These are phyloP conservation scores for Lanmaoa rubissima DNA, from an alignment of 768 basidiomycete genomes.

Conservation along the genomic window DNA sequence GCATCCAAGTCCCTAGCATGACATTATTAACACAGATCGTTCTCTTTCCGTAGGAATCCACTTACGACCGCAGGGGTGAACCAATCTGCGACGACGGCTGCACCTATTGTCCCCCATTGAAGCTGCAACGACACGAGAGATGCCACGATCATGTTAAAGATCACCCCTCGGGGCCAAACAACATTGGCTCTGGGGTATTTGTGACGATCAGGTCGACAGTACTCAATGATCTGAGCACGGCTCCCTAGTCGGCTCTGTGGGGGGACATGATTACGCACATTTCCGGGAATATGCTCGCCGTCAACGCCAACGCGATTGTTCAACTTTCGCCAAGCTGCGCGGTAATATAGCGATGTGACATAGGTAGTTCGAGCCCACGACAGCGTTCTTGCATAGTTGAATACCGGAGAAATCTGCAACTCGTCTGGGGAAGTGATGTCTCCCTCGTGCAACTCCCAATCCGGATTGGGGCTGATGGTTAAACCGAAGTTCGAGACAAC, in stretches of 20 bases:
- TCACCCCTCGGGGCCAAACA: conserved; percentile 23
- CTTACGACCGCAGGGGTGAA: conserved; percentile 31
- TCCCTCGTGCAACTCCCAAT: too few species aligned
- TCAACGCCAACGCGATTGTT: conserved; percentile 2
- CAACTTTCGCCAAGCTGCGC: conserved; percentile 10
- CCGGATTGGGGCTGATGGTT: too few species aligned
- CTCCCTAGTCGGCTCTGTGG: conserved; percentile 18
- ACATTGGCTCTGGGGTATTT: neutral
- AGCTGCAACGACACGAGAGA: conserved; percentile 27
- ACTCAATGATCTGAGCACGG: conserved; percentile 13
- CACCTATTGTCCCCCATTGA: conserved; percentile 32
- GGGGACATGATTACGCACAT: conserved; percentile 5
- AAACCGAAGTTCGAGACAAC: too few species aligned
- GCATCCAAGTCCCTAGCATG: conserved; percentile 27
- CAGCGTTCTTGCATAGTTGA: conserved; percentile 22
- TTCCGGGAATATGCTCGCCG: neutral
- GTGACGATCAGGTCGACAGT: conserved; percentile 15
- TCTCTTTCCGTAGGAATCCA: neutral
- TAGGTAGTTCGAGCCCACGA: conserved; percentile 20
- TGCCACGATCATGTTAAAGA: conserved; percentile 29
- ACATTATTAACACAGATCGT: too few species aligned
- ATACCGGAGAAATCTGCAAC: conserved; percentile 26
- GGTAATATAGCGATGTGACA: conserved; percentile 14
- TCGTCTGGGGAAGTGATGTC: too few species aligned
- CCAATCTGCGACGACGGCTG: conserved; percentile 28